These are phyloP conservation scores for Aspergillus sparsus DNA, from an alignment of 495 filamentous ascomycete species.

Conservation along the genomic window DNA sequence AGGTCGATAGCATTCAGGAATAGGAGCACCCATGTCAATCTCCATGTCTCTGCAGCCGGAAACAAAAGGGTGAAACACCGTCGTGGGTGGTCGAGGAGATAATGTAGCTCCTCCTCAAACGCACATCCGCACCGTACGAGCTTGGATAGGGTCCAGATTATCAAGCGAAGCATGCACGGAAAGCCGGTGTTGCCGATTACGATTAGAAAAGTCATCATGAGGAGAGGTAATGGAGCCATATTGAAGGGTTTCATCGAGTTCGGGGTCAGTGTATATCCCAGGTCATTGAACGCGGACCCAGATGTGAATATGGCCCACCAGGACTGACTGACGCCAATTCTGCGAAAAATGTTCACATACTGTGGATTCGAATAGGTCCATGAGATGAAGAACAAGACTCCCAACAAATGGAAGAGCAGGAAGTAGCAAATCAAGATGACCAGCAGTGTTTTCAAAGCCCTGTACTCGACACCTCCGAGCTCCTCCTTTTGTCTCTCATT, in stretches of 20 bases:
- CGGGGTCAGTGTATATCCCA: slow-evolving; percentile 77
- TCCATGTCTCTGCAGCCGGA: slow-evolving; percentile 78
- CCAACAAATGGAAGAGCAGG: slow-evolving; percentile 65
- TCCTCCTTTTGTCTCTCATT: slow-evolving; percentile 77
- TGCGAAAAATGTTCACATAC: slow-evolving; percentile 55
- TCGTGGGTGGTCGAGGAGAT: slow-evolving; percentile 84
- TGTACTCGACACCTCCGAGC: slow-evolving; percentile 86
- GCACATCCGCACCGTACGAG: slow-evolving; percentile 53
- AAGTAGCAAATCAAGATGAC: slow-evolving; percentile 71
- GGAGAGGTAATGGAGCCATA: slow-evolving; percentile 63
- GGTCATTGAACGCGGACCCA: slow-evolving; percentile 77
- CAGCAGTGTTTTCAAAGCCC: slow-evolving; percentile 75
- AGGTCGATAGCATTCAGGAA: slow-evolving; percentile 77
- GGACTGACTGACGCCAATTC: slow-evolving; percentile 52
- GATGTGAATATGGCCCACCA: slow-evolving; percentile 89
- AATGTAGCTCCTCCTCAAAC: slow-evolving; percentile 76
- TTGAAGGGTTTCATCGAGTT: slow-evolving; percentile 86
- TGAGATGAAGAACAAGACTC: slow-evolving; percentile 61
- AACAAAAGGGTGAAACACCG: slow-evolving; percentile 89
- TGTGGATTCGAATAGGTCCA: slow-evolving; percentile 64
- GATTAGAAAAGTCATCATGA: slow-evolving; percentile 74
- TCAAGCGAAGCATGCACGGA: slow-evolving; percentile 79
- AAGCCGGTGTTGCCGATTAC: slow-evolving; percentile 89
- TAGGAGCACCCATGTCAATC: slow-evolving; percentile 76
- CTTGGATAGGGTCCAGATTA: slow-evolving; percentile 70